Conservation (phyloP, 305 asterid genomes). For the Petunia hybrid region DNA sequence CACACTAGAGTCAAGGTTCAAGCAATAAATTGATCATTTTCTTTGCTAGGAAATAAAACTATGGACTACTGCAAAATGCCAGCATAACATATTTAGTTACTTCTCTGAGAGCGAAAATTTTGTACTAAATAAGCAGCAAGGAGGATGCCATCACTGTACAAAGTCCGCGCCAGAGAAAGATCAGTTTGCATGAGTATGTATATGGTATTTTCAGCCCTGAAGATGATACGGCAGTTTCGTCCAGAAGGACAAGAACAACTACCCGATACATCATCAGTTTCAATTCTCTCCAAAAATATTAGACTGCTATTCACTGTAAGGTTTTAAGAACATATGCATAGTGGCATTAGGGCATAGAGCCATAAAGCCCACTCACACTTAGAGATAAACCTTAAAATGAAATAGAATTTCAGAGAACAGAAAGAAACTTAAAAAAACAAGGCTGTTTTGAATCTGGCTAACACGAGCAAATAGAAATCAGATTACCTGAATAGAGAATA, state of each 20-base stretch:
- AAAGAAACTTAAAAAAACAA: constrained; percentile 22
- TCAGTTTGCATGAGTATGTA: not conserved
- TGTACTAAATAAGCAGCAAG: not conserved
- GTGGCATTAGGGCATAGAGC: not conserved
- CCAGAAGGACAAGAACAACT: not conserved
- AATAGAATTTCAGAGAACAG: not conserved
- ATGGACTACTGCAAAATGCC: not conserved
- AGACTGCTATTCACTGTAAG: not conserved
- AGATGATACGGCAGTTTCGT: not conserved
- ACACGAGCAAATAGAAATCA: constrained; percentile 26
- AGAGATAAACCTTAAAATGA: not conserved
- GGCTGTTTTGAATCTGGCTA: not conserved
- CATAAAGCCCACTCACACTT: not conserved
- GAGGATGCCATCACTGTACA: not conserved
- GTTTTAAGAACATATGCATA: constrained; percentile 13
- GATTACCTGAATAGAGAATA: constrained; percentile 95
- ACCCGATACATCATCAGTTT: no score
- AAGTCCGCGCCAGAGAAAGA: not conserved
- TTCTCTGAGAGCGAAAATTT: not conserved
- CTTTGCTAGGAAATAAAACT: not conserved
- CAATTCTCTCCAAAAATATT: not conserved
- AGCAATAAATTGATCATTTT: not conserved
- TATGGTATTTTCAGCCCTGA: not conserved
- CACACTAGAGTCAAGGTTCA: constrained; percentile 20
- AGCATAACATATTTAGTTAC: not conserved